Evolutionary conservation across 1,284 basidiomycete species (phyloP).

Genomic region (Ganoderma sinense): DNA sequence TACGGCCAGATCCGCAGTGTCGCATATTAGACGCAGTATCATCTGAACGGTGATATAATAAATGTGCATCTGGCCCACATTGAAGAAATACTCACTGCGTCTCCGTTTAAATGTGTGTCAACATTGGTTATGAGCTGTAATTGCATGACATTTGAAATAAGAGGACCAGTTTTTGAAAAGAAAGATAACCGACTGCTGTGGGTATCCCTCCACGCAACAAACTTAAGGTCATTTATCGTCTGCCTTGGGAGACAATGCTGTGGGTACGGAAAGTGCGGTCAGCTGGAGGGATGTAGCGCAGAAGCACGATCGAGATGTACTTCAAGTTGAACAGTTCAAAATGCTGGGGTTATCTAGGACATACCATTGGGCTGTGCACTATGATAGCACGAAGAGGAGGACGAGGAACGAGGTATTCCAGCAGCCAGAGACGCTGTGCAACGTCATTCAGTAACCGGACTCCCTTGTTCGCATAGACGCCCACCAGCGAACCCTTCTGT

Average conservation of each 20-base stretch:
- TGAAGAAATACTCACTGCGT: background rate
- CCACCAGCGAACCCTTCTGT: slow-evolving; percentile 15
- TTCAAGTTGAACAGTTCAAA: background rate
- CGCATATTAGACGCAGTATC: slow-evolving; percentile 32
- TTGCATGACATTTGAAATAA: background rate
- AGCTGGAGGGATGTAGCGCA: too few relatives aligned
- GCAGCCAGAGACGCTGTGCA: background rate
- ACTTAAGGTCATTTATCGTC: too few relatives aligned
- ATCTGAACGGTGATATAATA: slow-evolving; percentile 12
- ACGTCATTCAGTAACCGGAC: background rate
- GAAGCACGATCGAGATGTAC: background rate
- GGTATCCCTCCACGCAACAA: too few relatives aligned
- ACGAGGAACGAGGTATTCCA: background rate
- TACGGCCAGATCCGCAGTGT: slow-evolving; percentile 40
- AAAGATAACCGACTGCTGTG: too few relatives aligned
- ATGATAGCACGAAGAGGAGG: background rate
- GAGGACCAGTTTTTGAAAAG: background rate
- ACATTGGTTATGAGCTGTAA: too few relatives aligned
- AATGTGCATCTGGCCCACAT: background rate
- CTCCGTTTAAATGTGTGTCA: background rate
- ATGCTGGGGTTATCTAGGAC: background rate
- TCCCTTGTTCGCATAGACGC: slow-evolving; percentile 17
- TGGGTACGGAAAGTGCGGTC: too few relatives aligned
- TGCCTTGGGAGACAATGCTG: too few relatives aligned
- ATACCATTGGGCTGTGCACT: background rate